Percentiles rank a stretch among this genome's conserved stretches.
phyloP scores from a whole-genome alignment of 202 grass and related monocot species.

The Dendrocalamus latiflorus region DNA sequence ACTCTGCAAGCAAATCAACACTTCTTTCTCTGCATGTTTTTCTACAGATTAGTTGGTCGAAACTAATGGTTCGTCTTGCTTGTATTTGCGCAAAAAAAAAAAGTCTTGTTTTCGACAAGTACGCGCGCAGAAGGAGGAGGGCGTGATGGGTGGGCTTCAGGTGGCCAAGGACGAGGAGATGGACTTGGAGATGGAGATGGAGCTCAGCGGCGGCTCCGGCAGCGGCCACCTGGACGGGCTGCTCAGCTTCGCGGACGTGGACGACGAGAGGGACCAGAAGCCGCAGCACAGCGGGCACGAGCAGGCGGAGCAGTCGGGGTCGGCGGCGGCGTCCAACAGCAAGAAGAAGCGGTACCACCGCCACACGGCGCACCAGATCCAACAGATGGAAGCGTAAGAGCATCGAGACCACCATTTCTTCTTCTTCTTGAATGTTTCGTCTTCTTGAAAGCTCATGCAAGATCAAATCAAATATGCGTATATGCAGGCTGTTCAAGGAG shows the following conservation, averaged over 20 bases:
- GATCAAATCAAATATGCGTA: neutral
- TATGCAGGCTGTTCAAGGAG: conserved; percentile 91
- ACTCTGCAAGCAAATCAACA: neutral
- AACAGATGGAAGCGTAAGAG: conserved; percentile 95
- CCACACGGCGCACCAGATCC: conserved; percentile 94
- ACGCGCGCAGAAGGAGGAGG: conserved; percentile 40
- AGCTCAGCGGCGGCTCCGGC: conserved; percentile 78
- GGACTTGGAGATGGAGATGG: conserved; percentile 82
- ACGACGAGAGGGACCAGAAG: conserved; percentile 52
- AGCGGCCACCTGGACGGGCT: conserved; percentile 76
- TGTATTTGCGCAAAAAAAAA: conserved; percentile 1
- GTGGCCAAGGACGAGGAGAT: conserved; percentile 79
- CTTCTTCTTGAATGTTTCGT: neutral
- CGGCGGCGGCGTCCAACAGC: neutral
- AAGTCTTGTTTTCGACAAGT: neutral
- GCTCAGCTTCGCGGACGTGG: conserved; percentile 64
- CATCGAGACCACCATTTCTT: neutral
- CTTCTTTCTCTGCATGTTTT: neutral
- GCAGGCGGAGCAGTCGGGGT: neutral
- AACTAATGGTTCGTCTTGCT: neutral
- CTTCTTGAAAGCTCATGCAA: neutral
- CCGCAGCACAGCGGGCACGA: conserved; percentile 32
- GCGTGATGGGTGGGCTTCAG: conserved; percentile 25
- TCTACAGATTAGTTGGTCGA: neutral
- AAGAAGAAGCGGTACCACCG: conserved; percentile 98